A percentile compares a stretch with the other conserved stretches of the same genome.
phyloP scores from a whole-genome alignment of 768 basidiomycete genomes.

The Naematelia encephala region DNA sequence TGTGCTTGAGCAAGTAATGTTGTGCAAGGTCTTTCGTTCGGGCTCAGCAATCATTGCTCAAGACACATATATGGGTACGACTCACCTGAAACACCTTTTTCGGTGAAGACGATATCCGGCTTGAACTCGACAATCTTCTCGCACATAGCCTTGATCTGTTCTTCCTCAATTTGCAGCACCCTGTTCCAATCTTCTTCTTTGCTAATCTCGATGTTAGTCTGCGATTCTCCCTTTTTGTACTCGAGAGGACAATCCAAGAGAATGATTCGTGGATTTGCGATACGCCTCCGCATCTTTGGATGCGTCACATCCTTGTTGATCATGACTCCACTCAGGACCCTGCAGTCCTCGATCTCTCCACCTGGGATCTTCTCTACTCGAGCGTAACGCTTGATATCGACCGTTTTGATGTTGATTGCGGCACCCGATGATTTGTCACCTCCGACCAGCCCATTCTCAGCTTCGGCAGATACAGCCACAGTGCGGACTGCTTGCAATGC shows the following conservation, averaged over 20 bases:
- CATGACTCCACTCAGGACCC: constrained; percentile 86
- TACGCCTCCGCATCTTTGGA: constrained; percentile 89
- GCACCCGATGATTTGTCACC: constrained; percentile 14
- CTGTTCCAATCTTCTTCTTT: constrained; percentile 91
- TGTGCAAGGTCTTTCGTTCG: constrained; percentile 77
- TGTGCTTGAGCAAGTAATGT: constrained; percentile 77
- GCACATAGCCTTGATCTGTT: constrained; percentile 86
- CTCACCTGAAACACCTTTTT: constrained; percentile 94
- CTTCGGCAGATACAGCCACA: constrained; percentile 67
- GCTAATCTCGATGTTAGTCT: constrained; percentile 97
- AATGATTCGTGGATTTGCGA: constrained; percentile 81
- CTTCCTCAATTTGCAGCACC: constrained; percentile 91
- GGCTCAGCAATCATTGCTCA: not conserved
- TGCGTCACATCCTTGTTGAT: constrained; percentile 99
- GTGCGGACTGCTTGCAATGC: constrained; percentile 88
- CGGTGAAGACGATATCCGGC: constrained; percentile 90
- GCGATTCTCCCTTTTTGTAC: constrained; percentile 98
- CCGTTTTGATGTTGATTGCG: constrained; percentile 62
- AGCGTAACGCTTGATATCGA: constrained; percentile 97
- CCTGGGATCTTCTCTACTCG: constrained; percentile 97
- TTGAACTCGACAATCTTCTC: constrained; percentile 84
- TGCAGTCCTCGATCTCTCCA: constrained; percentile 90
- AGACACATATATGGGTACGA: constrained; percentile 20
- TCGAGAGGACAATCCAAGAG: constrained; percentile 91
- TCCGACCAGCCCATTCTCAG: constrained; percentile 51